Conservation (phyloP, 352 stramenopile genomes). For the Phytophthora tentaculata region DNA sequence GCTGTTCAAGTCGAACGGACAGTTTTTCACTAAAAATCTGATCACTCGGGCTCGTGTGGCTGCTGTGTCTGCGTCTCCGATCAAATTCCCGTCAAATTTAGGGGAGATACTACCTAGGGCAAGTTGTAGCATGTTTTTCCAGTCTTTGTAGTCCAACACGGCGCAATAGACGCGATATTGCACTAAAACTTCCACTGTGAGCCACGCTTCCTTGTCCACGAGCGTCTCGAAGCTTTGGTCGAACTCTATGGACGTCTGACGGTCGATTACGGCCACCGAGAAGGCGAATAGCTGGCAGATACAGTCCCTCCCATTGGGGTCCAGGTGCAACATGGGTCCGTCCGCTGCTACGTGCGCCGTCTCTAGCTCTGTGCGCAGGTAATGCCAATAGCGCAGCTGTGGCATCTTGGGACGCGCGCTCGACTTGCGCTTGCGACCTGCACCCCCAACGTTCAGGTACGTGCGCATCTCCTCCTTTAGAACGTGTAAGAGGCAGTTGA, state of each 20-base stretch:
- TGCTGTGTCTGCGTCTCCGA: constrained; percentile 26
- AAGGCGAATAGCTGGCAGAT: constrained; percentile 68
- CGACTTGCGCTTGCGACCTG: constrained; percentile 35
- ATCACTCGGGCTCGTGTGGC: constrained; percentile 47
- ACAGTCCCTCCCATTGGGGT: constrained; percentile 72
- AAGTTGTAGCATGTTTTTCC: constrained; percentile 66
- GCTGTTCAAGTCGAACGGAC: constrained; percentile 61
- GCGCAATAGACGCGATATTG: constrained; percentile 75
- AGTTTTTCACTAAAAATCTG: constrained; percentile 57
- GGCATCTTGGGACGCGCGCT: constrained; percentile 44
- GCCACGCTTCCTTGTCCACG: constrained; percentile 78
- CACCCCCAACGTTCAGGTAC: constrained; percentile 36
- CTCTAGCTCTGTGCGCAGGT: constrained; percentile 67
- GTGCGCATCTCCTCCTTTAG: constrained; percentile 55
- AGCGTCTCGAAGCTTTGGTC: constrained; percentile 39
- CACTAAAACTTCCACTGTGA: constrained; percentile 60
- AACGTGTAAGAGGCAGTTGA: constrained; percentile 54
- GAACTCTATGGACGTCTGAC: constrained; percentile 29
- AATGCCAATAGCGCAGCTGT: constrained; percentile 60
- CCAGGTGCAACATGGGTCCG: constrained; percentile 67
- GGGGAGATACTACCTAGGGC: constrained; percentile 57
- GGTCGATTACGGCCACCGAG: constrained; percentile 52
- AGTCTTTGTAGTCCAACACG: constrained; percentile 54
- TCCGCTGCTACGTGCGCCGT: constrained; percentile 54
- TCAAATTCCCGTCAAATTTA: constrained; percentile 11